Percentiles rank a stretch among this genome's conserved stretches.
phyloP scores from a whole-genome alignment of 2,329 filamentous ascomycete genomes.

The Epichloe typhina region DNA sequence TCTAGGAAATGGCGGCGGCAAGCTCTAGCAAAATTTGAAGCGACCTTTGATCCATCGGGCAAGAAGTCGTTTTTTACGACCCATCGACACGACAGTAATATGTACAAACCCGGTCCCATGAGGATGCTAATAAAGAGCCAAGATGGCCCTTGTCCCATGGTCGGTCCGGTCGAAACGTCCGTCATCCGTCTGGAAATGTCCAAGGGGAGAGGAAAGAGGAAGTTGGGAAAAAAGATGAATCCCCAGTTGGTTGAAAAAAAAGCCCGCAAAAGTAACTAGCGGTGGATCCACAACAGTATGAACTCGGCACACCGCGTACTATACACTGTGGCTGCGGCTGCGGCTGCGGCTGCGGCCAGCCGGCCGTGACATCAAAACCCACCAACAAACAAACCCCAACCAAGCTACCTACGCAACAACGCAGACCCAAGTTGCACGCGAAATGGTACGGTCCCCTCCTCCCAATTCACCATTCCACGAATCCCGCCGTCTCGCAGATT shows the following conservation, averaged over 20 bases:
- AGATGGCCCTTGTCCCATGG: background rate
- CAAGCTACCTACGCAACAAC: no score
- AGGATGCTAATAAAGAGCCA: background rate
- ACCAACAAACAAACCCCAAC: background rate
- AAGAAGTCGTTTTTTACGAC: no score
- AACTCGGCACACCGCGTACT: background rate
- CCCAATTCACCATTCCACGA: background rate
- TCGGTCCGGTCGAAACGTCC: no score
- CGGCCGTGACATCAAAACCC: background rate
- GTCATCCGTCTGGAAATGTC: no score
- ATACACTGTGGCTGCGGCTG: background rate
- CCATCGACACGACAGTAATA: no score
- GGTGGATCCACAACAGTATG: background rate
- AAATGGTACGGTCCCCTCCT: background rate
- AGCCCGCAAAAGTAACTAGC: background rate
- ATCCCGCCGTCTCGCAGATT: background rate
- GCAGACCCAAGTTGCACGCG: background rate
- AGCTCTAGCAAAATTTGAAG: conserved; percentile 56
- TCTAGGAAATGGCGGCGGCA: conserved; percentile 39
- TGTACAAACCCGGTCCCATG: background rate
- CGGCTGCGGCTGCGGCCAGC: background rate
- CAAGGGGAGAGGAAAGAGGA: no score
- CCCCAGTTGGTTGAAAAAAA: background rate
- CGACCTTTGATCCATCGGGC: conserved; percentile 12
- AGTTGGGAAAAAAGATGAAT: background rate